Percentiles rank a stretch among this genome's conserved stretches.
phyloP scores from a whole-genome alignment of 1,139 yeast genomes.

The Protomyces arabidopsidicola region DNA sequence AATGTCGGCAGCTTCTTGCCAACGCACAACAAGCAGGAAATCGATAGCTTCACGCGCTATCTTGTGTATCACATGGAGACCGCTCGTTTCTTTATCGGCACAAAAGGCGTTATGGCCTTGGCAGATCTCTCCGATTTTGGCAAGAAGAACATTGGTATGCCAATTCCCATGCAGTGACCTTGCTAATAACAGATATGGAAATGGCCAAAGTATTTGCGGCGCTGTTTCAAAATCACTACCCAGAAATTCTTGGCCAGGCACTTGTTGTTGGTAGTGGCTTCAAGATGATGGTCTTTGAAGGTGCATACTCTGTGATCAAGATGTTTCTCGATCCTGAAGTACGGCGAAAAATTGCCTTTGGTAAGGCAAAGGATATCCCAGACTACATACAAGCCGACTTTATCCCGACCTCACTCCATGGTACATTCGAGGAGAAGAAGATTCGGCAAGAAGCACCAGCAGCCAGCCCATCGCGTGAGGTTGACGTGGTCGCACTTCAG shows the following conservation, averaged over 20 bases:
- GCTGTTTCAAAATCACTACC: constrained; percentile 28
- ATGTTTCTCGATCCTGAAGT: constrained; percentile 28
- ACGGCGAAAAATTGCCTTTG: constrained; percentile 19
- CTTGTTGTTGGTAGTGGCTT: constrained; percentile 28
- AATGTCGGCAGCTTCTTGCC: constrained; percentile 64
- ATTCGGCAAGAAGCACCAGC: constrained; percentile 17
- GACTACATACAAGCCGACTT: constrained; percentile 17
- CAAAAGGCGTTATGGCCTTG: constrained; percentile 62
- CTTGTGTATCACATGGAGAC: constrained; percentile 64
- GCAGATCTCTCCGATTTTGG: constrained; percentile 72
- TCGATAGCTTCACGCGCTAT: constrained; percentile 59
- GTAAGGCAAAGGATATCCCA: constrained; percentile 19
- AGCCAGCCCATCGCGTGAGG: background rate
- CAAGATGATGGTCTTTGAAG: constrained; percentile 28
- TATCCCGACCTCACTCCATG: constrained; percentile 25
- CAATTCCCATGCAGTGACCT: background rate
- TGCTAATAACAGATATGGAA: constrained; percentile 14
- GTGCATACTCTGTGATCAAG: constrained; percentile 26
- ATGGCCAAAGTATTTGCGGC: constrained; percentile 25
- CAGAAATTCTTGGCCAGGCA: constrained; percentile 29
- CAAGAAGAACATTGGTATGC: constrained; percentile 14
- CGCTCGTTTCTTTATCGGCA: constrained; percentile 56
- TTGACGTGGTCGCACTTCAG: background rate
- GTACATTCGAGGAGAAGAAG: constrained; percentile 24
- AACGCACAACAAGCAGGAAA: constrained; percentile 57